phyloP scores from a whole-genome alignment of 1,139 yeast species.

The Candida neerlandica region DNA sequence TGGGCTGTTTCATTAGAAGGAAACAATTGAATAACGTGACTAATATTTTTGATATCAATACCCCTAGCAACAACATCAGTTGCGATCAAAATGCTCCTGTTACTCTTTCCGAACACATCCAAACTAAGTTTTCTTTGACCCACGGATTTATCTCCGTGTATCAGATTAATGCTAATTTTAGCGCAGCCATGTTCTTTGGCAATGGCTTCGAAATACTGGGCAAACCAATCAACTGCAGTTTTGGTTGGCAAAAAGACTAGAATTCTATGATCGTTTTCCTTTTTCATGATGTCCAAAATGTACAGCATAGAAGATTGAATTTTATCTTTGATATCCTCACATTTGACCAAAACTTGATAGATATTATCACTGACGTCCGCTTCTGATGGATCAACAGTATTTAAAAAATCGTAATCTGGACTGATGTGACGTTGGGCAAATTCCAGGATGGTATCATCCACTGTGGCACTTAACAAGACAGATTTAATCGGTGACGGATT shows the following conservation, averaged over 20 bases:
- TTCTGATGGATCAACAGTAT: conserved; percentile 75
- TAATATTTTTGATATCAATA: conserved; percentile 85
- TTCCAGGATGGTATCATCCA: conserved; percentile 63
- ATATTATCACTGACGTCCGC: conserved; percentile 83
- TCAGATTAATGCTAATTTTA: background rate
- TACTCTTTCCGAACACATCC: conserved; percentile 51
- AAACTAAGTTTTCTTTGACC: conserved; percentile 24
- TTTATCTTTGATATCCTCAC: conserved; percentile 51
- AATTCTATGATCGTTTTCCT: conserved; percentile 57
- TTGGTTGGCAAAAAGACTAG: conserved; percentile 85
- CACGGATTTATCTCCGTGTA: conserved; percentile 51
- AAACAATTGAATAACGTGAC: conserved; percentile 79
- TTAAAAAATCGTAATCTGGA: conserved; percentile 63
- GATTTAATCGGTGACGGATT: conserved; percentile 52
- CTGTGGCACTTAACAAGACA: conserved; percentile 85
- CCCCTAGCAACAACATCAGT: conserved; percentile 98
- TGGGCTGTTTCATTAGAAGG: conserved; percentile 74
- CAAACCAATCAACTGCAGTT: conserved; percentile 56
- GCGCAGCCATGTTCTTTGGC: no score
- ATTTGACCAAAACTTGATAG: conserved; percentile 60
- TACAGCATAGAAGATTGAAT: conserved; percentile 56
- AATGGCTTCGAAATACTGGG: conserved; percentile 9
- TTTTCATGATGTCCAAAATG: conserved; percentile 33
- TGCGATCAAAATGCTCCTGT: conserved; percentile 66
- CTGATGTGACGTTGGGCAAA: conserved; percentile 73